Percentiles rank a stretch among this genome's conserved stretches.
These are phyloP conservation scores for Pelagomonas calceolata DNA, from an alignment of 108 stramenopile species.

Conservation along the genomic window DNA sequence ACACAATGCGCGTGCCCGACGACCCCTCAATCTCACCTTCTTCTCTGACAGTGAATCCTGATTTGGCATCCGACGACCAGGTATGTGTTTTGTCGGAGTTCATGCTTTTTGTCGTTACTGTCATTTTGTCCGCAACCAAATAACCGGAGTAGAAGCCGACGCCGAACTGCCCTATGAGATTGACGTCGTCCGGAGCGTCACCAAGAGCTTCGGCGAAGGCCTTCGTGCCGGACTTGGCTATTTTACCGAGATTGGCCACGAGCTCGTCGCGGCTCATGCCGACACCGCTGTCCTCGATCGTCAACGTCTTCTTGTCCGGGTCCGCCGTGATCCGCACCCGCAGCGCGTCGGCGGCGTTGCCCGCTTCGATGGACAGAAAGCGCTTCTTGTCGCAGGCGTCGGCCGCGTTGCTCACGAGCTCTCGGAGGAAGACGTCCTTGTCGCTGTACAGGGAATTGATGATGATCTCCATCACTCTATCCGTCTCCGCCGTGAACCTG, in stretches of 20 bases:
- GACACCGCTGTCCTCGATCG: slow-evolving; percentile 86
- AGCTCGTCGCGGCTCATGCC: slow-evolving; percentile 89
- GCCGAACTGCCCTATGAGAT: slow-evolving; percentile 96
- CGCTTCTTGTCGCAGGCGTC: slow-evolving; percentile 98
- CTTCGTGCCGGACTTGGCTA: slow-evolving; percentile 80
- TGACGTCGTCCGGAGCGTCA: slow-evolving; percentile 57
- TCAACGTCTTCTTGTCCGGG: slow-evolving; percentile 60
- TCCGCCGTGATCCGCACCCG: slow-evolving; percentile 45
- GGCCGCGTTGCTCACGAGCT: slow-evolving; percentile 79
- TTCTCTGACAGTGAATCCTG: slow-evolving; percentile 50
- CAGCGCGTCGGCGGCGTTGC: slow-evolving; percentile 1
- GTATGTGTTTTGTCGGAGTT: slow-evolving; percentile 41
- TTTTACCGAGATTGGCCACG: slow-evolving; percentile 83
- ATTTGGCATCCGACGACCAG: slow-evolving; percentile 65
- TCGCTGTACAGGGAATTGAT: slow-evolving; percentile 93
- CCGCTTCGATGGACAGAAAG: slow-evolving; percentile 66
- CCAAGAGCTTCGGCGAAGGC: slow-evolving; percentile 72
- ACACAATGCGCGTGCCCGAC: slow-evolving; percentile 85
- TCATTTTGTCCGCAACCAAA: slow-evolving; percentile 85
- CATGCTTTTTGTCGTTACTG: slow-evolving; percentile 79
- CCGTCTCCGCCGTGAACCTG: slow-evolving; percentile 83
- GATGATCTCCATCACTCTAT: slow-evolving; percentile 94
- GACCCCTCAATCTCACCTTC: slow-evolving; percentile 61
- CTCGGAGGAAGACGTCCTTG: slow-evolving; percentile 62
- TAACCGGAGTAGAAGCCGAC: slow-evolving; percentile 98